Base-by-base conservation (phyloP, 2,329 filamentous ascomycete species). In the Lachnellula occidentalis region DNA sequence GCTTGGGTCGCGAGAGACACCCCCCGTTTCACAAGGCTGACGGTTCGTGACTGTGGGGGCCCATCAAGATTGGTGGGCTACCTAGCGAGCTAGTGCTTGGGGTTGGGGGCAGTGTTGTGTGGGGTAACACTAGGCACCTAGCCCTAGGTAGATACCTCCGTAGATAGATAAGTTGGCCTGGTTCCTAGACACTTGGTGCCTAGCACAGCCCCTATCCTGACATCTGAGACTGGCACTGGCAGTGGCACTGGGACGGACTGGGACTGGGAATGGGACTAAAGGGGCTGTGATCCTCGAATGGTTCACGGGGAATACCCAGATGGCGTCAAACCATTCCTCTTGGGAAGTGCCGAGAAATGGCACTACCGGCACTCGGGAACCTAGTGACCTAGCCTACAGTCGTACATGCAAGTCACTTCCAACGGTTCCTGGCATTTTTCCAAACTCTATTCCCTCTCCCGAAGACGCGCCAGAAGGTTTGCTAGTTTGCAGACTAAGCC, bases 341-440 rank as follows among this genome's bases (percentile, higher is more conserved):
- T 24, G 37, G 17, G 11, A 27, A 45, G 41, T 51, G 22, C 41
- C 49, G 41, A 8, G 50, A 45, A 45, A 27, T 17, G 45, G 37
- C 34, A 27, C 36, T 48, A 48, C 51, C 51, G 51, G 51, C 51
- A 48, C 45, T 48, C 22, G 14, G 22, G 21, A 37, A n/a, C 48
- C 41, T 19, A 43, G 11, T 3, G 9, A 5, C 17, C 12, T 15
- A 15, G 17, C 36, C 12, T 19, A 34, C 21, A 9, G n/a, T 36
- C 15, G 31, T 31, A 45, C 43, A 45, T 19, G 22, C 27, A 24
- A 12, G 46, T 49, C 27, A 37, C 27, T 37, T 37, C 12, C 15
- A 42, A 43, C 48, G 36, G 48, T 21, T 42, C 24, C 21, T 47
- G 42, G 39, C n/a, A 52, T 34, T 21, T 34, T 11, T 31, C 43